phyloP scores from a whole-genome alignment of 2,329 filamentous ascomycete species.

The Graphium sp. region DNA sequence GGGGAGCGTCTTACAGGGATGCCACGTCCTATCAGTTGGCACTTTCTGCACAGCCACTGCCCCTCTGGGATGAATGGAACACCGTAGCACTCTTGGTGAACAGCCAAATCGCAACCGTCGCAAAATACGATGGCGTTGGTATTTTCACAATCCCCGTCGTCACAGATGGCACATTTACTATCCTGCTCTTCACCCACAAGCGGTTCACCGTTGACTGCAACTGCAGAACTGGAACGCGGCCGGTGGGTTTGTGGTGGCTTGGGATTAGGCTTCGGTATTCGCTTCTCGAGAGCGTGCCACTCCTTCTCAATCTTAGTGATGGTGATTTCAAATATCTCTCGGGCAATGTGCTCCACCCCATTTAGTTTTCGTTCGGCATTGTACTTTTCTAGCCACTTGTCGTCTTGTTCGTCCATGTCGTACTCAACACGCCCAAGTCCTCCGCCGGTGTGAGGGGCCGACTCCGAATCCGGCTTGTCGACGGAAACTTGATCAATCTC shows the following conservation, averaged over 20 bases:
- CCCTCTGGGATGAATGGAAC: slow-evolving; percentile 98
- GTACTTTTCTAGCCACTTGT: slow-evolving; percentile 80
- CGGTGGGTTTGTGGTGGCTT: slow-evolving; percentile 91
- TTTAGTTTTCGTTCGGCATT: slow-evolving; percentile 62
- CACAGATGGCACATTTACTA: slow-evolving; percentile 93
- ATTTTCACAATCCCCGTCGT: slow-evolving; percentile 98
- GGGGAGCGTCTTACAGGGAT: slow-evolving; percentile 46
- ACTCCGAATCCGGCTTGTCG: too few species aligned
- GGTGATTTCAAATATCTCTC: slow-evolving; percentile 90
- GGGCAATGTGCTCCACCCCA: slow-evolving; percentile 68
- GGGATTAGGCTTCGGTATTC: slow-evolving; percentile 91
- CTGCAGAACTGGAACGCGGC: slow-evolving; percentile 82
- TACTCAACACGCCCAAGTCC: slow-evolving; percentile 78
- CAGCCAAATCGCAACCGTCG: slow-evolving; percentile 90
- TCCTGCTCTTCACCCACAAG: slow-evolving; percentile 79
- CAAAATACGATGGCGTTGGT: slow-evolving; percentile 99
- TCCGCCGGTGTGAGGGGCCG: slow-evolving; percentile 13
- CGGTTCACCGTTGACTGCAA: slow-evolving; percentile 86
- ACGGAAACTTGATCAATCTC: slow-evolving; percentile 34
- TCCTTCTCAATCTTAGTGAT: slow-evolving; percentile 99
- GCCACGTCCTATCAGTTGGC: slow-evolving; percentile 83
- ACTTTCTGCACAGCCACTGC: slow-evolving; percentile 95
- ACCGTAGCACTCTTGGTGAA: slow-evolving; percentile 97
- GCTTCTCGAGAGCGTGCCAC: slow-evolving; percentile 90
- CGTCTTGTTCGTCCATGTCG: slow-evolving; percentile 98